These are phyloP conservation scores for Eucalyptus guilfoylei DNA, from an alignment of 345 rosid genomes.

Conservation along the genomic window DNA sequence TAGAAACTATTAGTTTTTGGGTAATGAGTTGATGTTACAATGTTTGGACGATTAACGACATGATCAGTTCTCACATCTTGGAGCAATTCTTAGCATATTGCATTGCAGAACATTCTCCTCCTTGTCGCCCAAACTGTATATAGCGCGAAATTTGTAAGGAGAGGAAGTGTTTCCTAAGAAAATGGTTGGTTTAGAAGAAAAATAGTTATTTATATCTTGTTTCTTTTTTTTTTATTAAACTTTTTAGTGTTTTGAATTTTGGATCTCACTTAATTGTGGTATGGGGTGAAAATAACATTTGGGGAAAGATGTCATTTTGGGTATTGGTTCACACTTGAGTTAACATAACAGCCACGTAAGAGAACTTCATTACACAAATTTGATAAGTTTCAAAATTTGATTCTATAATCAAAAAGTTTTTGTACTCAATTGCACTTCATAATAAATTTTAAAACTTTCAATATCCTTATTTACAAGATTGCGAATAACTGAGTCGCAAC, in stretches of 20 bases:
- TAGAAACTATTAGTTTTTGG: fast-evolving
- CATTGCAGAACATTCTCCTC: not conserved
- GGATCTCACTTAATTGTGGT: not conserved
- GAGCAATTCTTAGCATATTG: not conserved
- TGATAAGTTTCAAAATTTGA: fast-evolving
- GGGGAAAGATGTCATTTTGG: fast-evolving
- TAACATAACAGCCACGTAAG: fast-evolving
- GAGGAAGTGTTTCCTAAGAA: fast-evolving
- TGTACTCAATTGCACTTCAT: too few relatives aligned
- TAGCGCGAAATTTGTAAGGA: fast-evolving
- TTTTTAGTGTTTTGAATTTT: too few relatives aligned
- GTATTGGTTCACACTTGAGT: fast-evolving
- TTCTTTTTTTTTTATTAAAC: too few relatives aligned
- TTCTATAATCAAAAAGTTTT: fast-evolving
- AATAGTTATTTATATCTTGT: not conserved
- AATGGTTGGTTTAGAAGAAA: not conserved
- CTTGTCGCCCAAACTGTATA: not conserved
- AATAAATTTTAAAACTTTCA: too few relatives aligned
- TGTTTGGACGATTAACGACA: not conserved
- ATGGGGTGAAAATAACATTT: fast-evolving
- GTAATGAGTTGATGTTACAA: fast-evolving
- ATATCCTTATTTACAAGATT: not conserved
- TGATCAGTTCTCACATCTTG: not conserved
- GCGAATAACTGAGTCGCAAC: fast-evolving
- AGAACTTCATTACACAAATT: fast-evolving